Evolutionary conservation across 192 early-diverging fungal genomes (phyloP).

Genomic region (Coemansia sp.): DNA sequence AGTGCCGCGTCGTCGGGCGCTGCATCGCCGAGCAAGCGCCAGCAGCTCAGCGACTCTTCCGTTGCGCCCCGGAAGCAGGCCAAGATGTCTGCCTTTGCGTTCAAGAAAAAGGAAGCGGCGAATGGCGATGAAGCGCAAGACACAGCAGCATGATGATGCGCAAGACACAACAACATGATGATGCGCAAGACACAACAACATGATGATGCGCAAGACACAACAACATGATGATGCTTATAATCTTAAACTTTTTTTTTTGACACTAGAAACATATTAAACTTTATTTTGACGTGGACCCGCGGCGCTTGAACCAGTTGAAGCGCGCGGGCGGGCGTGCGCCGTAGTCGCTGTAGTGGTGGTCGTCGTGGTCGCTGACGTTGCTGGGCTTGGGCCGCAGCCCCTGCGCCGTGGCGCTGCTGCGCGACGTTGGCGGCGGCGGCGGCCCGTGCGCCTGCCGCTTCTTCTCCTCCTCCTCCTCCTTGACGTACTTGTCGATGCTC

Average conservation of each 20-base stretch:
- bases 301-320: constrained; percentile 55
- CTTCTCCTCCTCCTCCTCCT: constrained; percentile 45
- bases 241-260: too few relatives aligned
- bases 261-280: too few relatives aligned
- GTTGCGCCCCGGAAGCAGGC: constrained; percentile 24
- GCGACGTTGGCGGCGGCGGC: too few relatives aligned
- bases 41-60: not conserved
- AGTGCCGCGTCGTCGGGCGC: constrained; percentile 13
- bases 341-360: constrained; percentile 6
- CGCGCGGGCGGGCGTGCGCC: constrained; percentile 28
- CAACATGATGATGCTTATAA: too few relatives aligned
- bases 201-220: too few relatives aligned
- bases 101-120: constrained; percentile 17
- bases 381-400: constrained; percentile 33
- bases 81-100: constrained; percentile 26
- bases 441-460: not conserved
- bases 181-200: too few relatives aligned
- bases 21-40: constrained; percentile 16
- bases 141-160: too few relatives aligned
- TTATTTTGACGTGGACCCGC: constrained; percentile 49
- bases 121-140: too few relatives aligned
- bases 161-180: too few relatives aligned
- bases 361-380: constrained; percentile 35
- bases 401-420: constrained; percentile 3
- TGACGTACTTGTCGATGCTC: constrained; percentile 50